Evolutionary conservation across 202 grass and related monocot species (phyloP), one percentile per base, ranked within the genome.

Genomic region (Panicum virgatum): DNA sequence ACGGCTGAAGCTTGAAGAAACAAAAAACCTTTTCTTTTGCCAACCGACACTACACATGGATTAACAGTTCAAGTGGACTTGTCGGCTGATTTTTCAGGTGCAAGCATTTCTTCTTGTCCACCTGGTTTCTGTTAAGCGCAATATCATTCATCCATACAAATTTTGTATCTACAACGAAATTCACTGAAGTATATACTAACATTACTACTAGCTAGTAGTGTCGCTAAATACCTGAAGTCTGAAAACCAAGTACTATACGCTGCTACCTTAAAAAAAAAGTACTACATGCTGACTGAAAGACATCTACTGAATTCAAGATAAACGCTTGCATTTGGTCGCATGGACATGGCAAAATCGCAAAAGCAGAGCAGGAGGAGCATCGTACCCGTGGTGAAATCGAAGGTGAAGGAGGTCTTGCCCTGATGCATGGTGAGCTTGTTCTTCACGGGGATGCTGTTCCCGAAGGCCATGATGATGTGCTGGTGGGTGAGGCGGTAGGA

Each of bases 331-430:
- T 58, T 58, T 66, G 12, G 5, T 39, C 16, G 4, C 20, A n/a
- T n/a, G 45, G n/a, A 19, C 22, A 6, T 27, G 7, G 0, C 12
- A 66, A 12, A 65, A 22, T 7, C 40, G 53, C 1, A 47, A 72
- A 29, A 16, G 5, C 7, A 52, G 25, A 36, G 32, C 7, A 58
- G 15, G n/a, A 23, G 16, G 26, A 61, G 6, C 11, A 30, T 1
- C 47, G 12, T 59, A 95, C 92, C 92, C 19, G 92, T 91, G 0
- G 96, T 90, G 90, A 98, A 98, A 65, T 98, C 96, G n/a, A 95
- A 95, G 32, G 77, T 76, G 85, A 98, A 77, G 4, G 96, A 98
- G 5, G 87, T 98, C 90, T 89, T 98, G 78, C 90, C 90, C 59
- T 80, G 85, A 22, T 98, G 96, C 46, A 51, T 81, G 25, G 78